Percentiles rank a stretch among this genome's conserved stretches.
Conservation (phyloP, 2,329 filamentous ascomycete species). For the Cladosporium sp. region DNA sequence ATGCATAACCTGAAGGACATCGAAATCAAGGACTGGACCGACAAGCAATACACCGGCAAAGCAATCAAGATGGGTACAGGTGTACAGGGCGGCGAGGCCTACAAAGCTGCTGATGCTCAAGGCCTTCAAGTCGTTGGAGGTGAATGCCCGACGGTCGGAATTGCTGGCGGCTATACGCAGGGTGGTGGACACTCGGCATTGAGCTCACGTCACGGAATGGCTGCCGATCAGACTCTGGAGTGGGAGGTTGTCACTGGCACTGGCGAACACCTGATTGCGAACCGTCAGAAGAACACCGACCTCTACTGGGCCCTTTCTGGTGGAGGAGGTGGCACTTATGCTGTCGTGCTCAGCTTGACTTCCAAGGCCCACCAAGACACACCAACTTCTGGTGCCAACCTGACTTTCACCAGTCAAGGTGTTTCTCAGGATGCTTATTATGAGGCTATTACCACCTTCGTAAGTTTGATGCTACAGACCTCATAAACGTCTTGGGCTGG, state of each 20-base stretch:
- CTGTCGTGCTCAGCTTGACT: conserved; percentile 54
- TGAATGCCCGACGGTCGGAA: conserved; percentile 51
- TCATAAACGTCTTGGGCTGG: too few relatives aligned
- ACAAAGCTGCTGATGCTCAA: conserved; percentile 41
- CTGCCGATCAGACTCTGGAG: conserved; percentile 55
- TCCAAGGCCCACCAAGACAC: conserved; percentile 47
- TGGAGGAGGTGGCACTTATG: conserved; percentile 58
- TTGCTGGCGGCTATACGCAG: conserved; percentile 57
- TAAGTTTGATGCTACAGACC: conserved; percentile 18
- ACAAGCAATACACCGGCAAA: conserved; percentile 44
- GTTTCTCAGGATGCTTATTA: conserved; percentile 43
- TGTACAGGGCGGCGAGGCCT: conserved; percentile 48
- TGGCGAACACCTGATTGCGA: conserved; percentile 49
- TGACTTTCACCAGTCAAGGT: conserved; percentile 37
- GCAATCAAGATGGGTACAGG: conserved; percentile 55
- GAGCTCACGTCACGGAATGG: conserved; percentile 53
- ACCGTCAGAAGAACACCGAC: conserved; percentile 47
- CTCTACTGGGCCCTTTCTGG: conserved; percentile 62
- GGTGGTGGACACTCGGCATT: conserved; percentile 58
- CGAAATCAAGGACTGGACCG: conserved; percentile 40
- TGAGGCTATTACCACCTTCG: conserved; percentile 42
- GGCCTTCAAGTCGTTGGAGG: conserved; percentile 54
- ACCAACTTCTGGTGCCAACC: conserved; percentile 41
- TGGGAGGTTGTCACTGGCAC: conserved; percentile 44
- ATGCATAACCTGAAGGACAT: conserved; percentile 52